These are phyloP conservation scores for Bacidia gigantensis DNA, from an alignment of 495 filamentous ascomycete genomes.

Conservation along the genomic window DNA sequence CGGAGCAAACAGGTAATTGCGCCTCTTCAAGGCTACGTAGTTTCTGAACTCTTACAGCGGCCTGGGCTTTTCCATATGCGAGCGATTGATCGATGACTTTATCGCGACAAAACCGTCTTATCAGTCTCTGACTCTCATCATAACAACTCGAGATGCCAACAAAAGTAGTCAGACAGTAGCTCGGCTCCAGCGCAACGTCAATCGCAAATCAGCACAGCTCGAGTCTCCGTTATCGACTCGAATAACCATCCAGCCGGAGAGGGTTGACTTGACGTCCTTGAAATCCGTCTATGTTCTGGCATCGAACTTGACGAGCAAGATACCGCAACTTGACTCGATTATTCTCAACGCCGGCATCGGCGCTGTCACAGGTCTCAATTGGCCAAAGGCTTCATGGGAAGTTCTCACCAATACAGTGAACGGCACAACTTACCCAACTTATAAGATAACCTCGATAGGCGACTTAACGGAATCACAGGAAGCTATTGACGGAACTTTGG, in stretches of 20 bases:
- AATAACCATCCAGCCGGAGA: conserved; percentile 36
- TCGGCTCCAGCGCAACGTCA: conserved; percentile 29
- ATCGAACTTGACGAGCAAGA: conserved; percentile 22
- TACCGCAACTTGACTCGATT: conserved; percentile 63
- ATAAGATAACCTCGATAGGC: conserved; percentile 52
- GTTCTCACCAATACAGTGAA: conserved; percentile 52
- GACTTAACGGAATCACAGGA: conserved; percentile 31
- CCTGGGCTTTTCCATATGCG: conserved; percentile 74
- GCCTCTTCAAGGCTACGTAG: not conserved
- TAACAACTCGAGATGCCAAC: conserved; percentile 36
- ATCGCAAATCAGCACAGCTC: conserved; percentile 13
- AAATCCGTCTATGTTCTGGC: conserved; percentile 40
- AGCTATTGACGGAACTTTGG: not conserved
- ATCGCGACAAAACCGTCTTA: conserved; percentile 47
- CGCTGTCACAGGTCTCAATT: conserved; percentile 72
- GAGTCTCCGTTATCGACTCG: conserved; percentile 17
- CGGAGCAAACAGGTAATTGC: conserved; percentile 36
- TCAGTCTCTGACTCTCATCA: conserved; percentile 40
- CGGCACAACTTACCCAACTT: conserved; percentile 63
- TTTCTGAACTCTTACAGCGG: conserved; percentile 41
- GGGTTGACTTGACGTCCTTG: conserved; percentile 42
- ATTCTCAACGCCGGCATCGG: conserved; percentile 84
- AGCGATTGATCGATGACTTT: conserved; percentile 86
- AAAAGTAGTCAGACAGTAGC: conserved; percentile 32
- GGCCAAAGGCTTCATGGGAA: conserved; percentile 44